These are phyloP conservation scores for Trichoderma atroviride DNA, from an alignment of 2,329 filamentous ascomycete species.

Conservation along the genomic window DNA sequence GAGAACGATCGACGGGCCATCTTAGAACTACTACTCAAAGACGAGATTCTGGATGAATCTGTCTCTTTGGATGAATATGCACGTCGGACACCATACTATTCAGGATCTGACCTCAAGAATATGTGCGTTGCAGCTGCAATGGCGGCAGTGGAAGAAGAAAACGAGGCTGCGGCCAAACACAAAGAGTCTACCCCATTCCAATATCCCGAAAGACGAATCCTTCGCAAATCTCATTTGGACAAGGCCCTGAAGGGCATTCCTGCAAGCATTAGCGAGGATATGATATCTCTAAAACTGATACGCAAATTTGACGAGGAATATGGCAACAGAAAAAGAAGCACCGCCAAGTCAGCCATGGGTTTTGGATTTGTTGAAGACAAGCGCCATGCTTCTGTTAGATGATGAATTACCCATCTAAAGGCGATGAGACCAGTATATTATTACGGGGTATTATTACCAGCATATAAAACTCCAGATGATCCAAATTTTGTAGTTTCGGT, in stretches of 20 bases:
- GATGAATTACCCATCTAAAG: background rate
- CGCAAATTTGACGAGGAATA: slow-evolving; percentile 96
- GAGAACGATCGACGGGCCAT: slow-evolving; percentile 68
- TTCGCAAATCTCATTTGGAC: slow-evolving; percentile 76
- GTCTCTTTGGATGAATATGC: slow-evolving; percentile 67
- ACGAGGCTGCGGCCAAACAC: slow-evolving; percentile 43
- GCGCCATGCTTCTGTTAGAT: slow-evolving; percentile 27
- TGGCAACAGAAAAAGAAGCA: slow-evolving; percentile 74
- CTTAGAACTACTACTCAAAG: slow-evolving; percentile 69
- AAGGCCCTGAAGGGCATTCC: slow-evolving; percentile 85
- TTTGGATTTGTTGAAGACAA: slow-evolving; percentile 55
- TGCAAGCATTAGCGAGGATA: slow-evolving; percentile 91
- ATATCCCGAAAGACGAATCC: slow-evolving; percentile 61
- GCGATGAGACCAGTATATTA: background rate
- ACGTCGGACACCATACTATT: slow-evolving; percentile 72
- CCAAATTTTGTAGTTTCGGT: background rate
- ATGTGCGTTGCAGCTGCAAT: slow-evolving; percentile 78
- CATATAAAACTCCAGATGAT: background rate
- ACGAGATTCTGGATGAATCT: slow-evolving; percentile 62
- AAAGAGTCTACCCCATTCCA: slow-evolving; percentile 50
- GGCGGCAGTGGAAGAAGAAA: slow-evolving; percentile 77
- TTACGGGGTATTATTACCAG: background rate
- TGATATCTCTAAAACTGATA: slow-evolving; percentile 82
- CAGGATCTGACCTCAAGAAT: slow-evolving; percentile 82
- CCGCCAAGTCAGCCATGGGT: slow-evolving; percentile 59